phyloP scores from a whole-genome alignment of 768 basidiomycete genomes.

The Amanita fuliginea region DNA sequence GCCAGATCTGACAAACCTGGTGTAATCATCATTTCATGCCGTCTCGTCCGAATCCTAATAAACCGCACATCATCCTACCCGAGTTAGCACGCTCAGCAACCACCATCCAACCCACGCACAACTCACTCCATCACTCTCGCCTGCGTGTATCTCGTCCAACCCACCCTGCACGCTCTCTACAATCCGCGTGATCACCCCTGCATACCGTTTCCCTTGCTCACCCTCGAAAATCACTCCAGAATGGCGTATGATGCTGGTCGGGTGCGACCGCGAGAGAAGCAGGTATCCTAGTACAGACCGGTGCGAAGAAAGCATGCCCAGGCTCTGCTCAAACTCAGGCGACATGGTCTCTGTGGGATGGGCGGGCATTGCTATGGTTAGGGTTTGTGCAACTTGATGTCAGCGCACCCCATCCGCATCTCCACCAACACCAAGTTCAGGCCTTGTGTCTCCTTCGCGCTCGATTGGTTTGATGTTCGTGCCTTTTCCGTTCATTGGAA shows the following conservation, averaged over 20 bases:
- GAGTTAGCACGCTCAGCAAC: not conserved
- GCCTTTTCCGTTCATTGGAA: not conserved
- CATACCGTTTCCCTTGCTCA: slow-evolving; percentile 70
- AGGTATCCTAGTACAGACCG: slow-evolving; percentile 83
- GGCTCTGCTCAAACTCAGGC: slow-evolving; percentile 77
- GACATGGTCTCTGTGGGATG: slow-evolving; percentile 25
- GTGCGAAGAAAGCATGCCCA: slow-evolving; percentile 67
- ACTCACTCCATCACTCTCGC: slow-evolving; percentile 16
- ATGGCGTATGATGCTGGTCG: slow-evolving; percentile 72
- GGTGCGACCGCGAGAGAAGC: slow-evolving; percentile 63
- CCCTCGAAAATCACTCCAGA: slow-evolving; percentile 82
- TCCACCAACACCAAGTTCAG: slow-evolving; percentile 46
- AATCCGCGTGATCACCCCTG: slow-evolving; percentile 58
- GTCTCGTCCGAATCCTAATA: slow-evolving; percentile 82
- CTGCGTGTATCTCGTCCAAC: slow-evolving; percentile 61
- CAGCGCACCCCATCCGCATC: slow-evolving; percentile 30
- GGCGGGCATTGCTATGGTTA: slow-evolving; percentile 1
- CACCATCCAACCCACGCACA: not conserved
- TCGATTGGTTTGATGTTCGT: slow-evolving; percentile 43
- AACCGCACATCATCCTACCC: slow-evolving; percentile 76
- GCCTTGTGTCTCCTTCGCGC: slow-evolving; percentile 38
- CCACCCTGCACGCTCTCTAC: slow-evolving; percentile 73
- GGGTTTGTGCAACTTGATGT: slow-evolving; percentile 10
- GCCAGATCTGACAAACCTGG: slow-evolving; percentile 46
- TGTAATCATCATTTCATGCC: slow-evolving; percentile 91